Base-by-base conservation (phyloP, 73 alveolate genomes). In the Paramecium sonneborni region DNA sequence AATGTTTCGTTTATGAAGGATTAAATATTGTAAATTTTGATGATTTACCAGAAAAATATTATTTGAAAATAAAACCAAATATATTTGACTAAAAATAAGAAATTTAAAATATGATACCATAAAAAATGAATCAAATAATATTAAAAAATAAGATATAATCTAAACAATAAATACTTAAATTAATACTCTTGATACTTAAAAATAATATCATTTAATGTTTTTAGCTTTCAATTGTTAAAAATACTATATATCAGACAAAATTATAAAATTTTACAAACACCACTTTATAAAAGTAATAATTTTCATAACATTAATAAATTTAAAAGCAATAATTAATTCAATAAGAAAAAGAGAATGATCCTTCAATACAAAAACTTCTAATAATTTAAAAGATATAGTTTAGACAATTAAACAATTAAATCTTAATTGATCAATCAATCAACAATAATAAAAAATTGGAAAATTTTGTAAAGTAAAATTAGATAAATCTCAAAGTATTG, bases 1-100 rank as follows among this genome's bases (percentile, higher is more conserved):
- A 74, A 35, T 34, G 58, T 20, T 28, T 74, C 11, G 20, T 37
- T 37, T 74, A 74, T 74, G 87, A 74, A n/a, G 87, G 87, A 74
- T 39, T 74, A 5, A 18, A 74, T 8, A 37, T 74, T 11, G 44
- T 38, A 3, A 39, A 74, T n/a, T 74, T 74, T 74, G 87, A 74
- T 34, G 35, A 37, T 10, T 23, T 74, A 2, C 87, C 87, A 39
- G 87, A 74, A 7, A 32, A 32, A 74, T 74, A 32, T 74, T 67
- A 74, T 74, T 62, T 62, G 26, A 46, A 62, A 62, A 30, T 62
- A 14, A 62, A 62, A 62, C 12, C 15, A 52, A 52, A 52, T 52
- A 23, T 6, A 26, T 15, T 15, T 39, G 34, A 74, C 5, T 12
- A 35, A 30, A 74, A 34, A 1, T 74, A 74, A 39, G 6, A 37